Conservation (phyloP, 345 rosid genomes). For the Corchorus olitorius region DNA sequence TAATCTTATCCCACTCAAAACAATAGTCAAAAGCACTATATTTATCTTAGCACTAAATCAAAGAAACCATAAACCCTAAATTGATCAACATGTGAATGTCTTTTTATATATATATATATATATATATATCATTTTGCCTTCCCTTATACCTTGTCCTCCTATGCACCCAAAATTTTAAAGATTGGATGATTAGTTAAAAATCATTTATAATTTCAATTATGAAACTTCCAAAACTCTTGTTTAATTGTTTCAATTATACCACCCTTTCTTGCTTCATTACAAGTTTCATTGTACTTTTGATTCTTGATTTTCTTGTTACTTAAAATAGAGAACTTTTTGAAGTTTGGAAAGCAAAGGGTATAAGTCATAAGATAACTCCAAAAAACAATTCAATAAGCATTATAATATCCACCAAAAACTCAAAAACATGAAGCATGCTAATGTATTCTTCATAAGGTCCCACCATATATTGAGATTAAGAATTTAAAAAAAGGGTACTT, state of each 20-base stretch:
- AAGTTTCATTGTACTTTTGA: not conserved
- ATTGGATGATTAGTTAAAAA: not conserved
- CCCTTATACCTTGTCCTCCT: not conserved
- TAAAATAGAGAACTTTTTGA: not conserved
- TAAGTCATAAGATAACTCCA: not conserved
- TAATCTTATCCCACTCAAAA: not conserved
- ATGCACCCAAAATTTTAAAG: not conserved
- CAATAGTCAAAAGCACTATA: conserved; percentile 5
- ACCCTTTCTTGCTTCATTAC: not conserved
- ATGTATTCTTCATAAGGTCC: not conserved
- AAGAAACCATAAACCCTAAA: not conserved
- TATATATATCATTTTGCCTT: not conserved
- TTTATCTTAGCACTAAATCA: not conserved
- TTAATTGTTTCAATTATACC: not conserved
- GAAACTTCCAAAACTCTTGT: not conserved
- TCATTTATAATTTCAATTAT: not conserved
- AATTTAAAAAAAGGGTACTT: not conserved
- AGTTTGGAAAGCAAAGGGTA: not conserved
- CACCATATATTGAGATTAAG: not conserved
- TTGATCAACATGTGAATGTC: not conserved
- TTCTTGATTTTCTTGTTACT: not conserved
- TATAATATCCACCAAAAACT: not conserved
- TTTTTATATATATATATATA: too few species aligned
- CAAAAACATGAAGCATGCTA: not conserved
- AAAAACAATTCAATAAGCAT: not conserved